These are phyloP conservation scores for Diaporthe caulivora DNA, from an alignment of 2,329 filamentous ascomycete species.

Conservation along the genomic window DNA sequence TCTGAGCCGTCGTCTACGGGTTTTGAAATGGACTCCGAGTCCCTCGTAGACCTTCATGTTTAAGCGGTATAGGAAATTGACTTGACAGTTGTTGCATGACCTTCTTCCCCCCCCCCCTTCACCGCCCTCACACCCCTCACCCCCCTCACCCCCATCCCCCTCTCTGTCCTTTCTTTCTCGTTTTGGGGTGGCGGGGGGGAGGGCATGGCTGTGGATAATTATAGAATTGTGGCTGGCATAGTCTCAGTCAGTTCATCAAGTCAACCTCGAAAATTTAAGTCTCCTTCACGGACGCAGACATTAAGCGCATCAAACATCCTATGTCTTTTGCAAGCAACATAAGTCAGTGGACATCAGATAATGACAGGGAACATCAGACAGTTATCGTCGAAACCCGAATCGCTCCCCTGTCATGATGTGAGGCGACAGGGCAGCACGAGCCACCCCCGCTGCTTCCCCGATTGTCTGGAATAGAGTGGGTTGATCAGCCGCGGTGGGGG, in stretches of 20 bases:
- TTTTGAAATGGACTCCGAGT: neutral
- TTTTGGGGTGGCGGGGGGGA: too few species aligned
- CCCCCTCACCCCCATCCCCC: too few species aligned
- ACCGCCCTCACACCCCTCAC: too few species aligned
- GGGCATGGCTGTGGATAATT: too few species aligned
- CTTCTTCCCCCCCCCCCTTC: too few species aligned
- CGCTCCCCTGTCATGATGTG: neutral
- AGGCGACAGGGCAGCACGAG: neutral
- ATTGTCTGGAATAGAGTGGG: constrained; percentile 10
- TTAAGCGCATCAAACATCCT: neutral
- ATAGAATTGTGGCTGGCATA: too few species aligned
- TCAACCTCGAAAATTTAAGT: neutral
- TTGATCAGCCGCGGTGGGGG: neutral
- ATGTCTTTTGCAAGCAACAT: constrained; percentile 9
- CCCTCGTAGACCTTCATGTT: too few species aligned
- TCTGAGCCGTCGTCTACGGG: too few species aligned
- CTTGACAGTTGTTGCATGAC: too few species aligned
- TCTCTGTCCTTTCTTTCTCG: too few species aligned
- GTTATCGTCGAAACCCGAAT: neutral
- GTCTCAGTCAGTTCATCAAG: too few species aligned
- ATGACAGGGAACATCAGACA: constrained; percentile 1
- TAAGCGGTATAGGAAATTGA: too few species aligned
- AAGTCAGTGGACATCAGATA: neutral
- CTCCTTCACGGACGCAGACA: neutral
- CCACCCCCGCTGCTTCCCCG: neutral